Percentiles rank a stretch among this genome's conserved stretches.
Conservation (phyloP, 805 yeast genomes). For the Cyberlindnera euphorbiae region DNA sequence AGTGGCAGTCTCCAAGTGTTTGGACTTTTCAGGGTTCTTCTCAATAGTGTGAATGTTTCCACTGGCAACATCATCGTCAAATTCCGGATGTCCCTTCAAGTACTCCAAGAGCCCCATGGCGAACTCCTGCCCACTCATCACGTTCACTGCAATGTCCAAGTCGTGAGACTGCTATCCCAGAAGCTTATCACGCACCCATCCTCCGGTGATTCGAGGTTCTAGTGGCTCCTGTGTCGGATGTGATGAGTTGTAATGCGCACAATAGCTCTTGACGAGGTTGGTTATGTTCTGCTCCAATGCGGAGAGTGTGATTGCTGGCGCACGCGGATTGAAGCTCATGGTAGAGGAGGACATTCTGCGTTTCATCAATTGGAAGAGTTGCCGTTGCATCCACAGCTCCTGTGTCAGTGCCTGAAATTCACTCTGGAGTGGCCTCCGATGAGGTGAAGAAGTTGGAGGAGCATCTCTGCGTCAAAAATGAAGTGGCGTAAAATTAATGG, state of each 20-base stretch:
- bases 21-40: slow-evolving; percentile 91
- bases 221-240: slow-evolving; percentile 23
- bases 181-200: slow-evolving; percentile 96
- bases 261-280: slow-evolving; percentile 37
- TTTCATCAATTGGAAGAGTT: slow-evolving; percentile 6
- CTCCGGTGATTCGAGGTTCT: slow-evolving; percentile 84
- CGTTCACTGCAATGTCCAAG: slow-evolving; percentile 86
- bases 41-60: slow-evolving; percentile 71
- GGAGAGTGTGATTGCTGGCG: slow-evolving; percentile 29
- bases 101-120: slow-evolving; percentile 61
- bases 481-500: too few relatives aligned
- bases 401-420: too few relatives aligned
- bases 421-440: too few relatives aligned
- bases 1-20: slow-evolving; percentile 95
- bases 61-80: slow-evolving; percentile 32
- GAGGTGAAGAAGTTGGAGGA: too few relatives aligned
- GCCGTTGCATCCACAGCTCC: not conserved
- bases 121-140: slow-evolving; percentile 79
- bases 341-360: slow-evolving; percentile 13
- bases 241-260: slow-evolving; percentile 6
- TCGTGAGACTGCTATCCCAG: slow-evolving; percentile 79
- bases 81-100: slow-evolving; percentile 29
- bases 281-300: slow-evolving; percentile 40
- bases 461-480: too few relatives aligned
- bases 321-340: slow-evolving; percentile 6